Evolutionary conservation across 2,329 filamentous ascomycete species (phyloP).

Genomic region (Fusarium fujikuroi): DNA sequence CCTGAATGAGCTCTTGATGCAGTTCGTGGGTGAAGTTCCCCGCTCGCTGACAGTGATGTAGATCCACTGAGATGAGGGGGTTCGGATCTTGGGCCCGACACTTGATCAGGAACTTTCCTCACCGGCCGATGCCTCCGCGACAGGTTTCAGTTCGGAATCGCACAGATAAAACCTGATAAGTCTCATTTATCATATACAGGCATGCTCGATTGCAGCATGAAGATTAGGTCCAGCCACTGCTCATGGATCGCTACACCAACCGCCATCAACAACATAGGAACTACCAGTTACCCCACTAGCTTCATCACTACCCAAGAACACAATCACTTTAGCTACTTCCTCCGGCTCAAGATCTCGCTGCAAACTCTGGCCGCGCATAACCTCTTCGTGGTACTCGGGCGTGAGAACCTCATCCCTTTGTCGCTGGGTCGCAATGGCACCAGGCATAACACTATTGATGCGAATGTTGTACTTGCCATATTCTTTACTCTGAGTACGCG

Average conservation of each 20-base stretch:
- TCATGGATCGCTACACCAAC: slow-evolving; percentile 42
- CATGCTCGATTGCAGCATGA: fast-evolving
- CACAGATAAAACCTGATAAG: fast-evolving
- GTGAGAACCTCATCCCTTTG: slow-evolving; percentile 58
- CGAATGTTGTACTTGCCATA: slow-evolving; percentile 59
- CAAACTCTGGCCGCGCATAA: slow-evolving; percentile 55
- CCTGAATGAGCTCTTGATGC: no score
- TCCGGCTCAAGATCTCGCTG: slow-evolving; percentile 54
- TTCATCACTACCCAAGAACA: slow-evolving; percentile 60
- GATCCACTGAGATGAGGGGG: slow-evolving; percentile 17
- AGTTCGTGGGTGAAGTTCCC: background rate
- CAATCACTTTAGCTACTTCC: slow-evolving; percentile 58
- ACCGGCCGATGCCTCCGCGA: fast-evolving
- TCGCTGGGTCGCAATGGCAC: slow-evolving; percentile 57
- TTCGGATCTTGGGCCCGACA: background rate
- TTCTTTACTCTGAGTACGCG: slow-evolving; percentile 64
- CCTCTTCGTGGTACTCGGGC: slow-evolving; percentile 52
- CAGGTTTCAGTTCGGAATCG: fast-evolving
- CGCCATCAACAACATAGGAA: slow-evolving; percentile 51
- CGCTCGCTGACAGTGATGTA: background rate
- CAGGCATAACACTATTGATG: slow-evolving; percentile 62
- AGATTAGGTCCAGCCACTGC: no score
- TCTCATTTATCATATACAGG: fast-evolving
- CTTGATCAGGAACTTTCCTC: background rate
- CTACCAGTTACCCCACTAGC: slow-evolving; percentile 58